Conservation (phyloP, 2,329 filamentous ascomycete genomes). For the Diplodia mutila region DNA sequence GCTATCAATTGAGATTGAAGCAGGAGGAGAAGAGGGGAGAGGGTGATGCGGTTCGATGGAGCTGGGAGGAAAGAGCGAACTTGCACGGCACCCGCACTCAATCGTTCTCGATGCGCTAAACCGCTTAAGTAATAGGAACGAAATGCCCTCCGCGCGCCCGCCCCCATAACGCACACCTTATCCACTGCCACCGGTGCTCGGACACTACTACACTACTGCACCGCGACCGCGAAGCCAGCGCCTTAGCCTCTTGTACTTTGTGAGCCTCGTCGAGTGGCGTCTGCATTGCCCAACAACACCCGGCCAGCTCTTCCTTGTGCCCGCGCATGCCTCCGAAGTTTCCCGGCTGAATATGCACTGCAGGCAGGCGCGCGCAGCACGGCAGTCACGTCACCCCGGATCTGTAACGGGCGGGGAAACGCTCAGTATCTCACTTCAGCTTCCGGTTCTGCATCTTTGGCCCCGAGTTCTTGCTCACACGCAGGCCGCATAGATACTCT, state of each 20-base stretch:
- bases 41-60: constrained; percentile 40
- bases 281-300: background rate
- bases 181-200: background rate
- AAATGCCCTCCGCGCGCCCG: background rate
- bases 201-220: background rate
- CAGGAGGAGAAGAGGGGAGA: constrained; percentile 45
- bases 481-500: too few relatives aligned
- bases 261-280: background rate
- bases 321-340: background rate
- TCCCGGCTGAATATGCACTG: background rate
- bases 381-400: background rate
- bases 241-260: background rate
- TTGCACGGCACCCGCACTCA: background rate
- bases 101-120: background rate
- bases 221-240: background rate
- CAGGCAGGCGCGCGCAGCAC: background rate
- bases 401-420: background rate
- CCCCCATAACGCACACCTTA: background rate
- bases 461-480: too few relatives aligned
- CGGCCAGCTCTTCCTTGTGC: background rate
- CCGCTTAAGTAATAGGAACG: background rate
- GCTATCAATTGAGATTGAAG: constrained; percentile 51
- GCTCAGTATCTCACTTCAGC: background rate
- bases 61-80: constrained; percentile 22
- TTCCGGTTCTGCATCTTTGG: background rate